phyloP scores from a whole-genome alignment of 139 green algal species.

The Picochlorum sp. region DNA sequence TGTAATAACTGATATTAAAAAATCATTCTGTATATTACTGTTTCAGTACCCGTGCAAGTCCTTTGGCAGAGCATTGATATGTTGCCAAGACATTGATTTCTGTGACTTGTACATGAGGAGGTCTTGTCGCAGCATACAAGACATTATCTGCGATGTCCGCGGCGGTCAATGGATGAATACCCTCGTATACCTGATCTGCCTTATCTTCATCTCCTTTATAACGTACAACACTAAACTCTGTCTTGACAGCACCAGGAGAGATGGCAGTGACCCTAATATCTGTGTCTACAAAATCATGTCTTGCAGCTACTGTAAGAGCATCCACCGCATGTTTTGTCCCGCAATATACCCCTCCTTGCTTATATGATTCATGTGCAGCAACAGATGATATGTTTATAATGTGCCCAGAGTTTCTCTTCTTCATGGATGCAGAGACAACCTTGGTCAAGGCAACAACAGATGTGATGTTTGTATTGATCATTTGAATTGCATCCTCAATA shows the following conservation, averaged over 20 bases:
- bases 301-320: conserved; percentile 48
- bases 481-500: conserved; percentile 45
- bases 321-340: conserved; percentile 65
- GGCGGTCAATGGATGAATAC: conserved; percentile 53
- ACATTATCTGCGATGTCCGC: conserved; percentile 80
- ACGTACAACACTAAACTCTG: conserved; percentile 71
- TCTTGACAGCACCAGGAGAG: conserved; percentile 63
- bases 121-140: conserved; percentile 60
- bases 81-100: conserved; percentile 28
- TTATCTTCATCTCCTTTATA: conserved; percentile 48
- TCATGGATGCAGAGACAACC: conserved; percentile 54
- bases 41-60: conserved; percentile 20
- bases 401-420: conserved; percentile 57
- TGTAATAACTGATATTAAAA: too few relatives aligned
- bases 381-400: conserved; percentile 69
- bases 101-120: conserved; percentile 31
- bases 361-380: conserved; percentile 62
- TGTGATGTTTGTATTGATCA: conserved; percentile 77
- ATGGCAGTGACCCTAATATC: conserved; percentile 63
- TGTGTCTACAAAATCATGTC: conserved; percentile 73
- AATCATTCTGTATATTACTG: not conserved
- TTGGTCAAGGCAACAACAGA: conserved; percentile 56
- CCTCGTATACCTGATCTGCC: conserved; percentile 64
- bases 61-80: conserved; percentile 27
- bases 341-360: conserved; percentile 67